Conservation (phyloP, 2,329 filamentous ascomycete genomes). For the Cladosporium sp. region DNA sequence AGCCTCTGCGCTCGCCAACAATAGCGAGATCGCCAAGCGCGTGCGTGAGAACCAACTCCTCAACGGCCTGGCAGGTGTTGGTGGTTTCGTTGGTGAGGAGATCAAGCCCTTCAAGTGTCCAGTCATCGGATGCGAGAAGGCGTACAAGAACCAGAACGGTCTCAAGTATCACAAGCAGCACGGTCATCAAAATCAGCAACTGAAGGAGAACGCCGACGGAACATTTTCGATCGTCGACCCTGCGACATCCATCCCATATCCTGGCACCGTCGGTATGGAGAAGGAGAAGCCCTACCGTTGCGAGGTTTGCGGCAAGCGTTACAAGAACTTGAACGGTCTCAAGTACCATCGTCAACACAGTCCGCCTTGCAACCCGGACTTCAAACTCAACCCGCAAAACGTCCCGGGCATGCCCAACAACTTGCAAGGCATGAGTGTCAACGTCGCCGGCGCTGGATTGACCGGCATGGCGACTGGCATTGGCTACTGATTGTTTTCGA, state of each 20-base stretch:
- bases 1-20: slow-evolving; percentile 61
- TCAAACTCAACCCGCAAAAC: slow-evolving; percentile 46
- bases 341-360: slow-evolving; percentile 80
- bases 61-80: slow-evolving; percentile 46
- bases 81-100: slow-evolving; percentile 65
- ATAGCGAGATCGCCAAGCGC: slow-evolving; percentile 67
- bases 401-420: slow-evolving; percentile 33
- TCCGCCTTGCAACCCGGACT: slow-evolving; percentile 82
- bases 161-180: slow-evolving; percentile 87
- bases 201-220: slow-evolving; percentile 94
- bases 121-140: slow-evolving; percentile 97
- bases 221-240: slow-evolving; percentile 98
- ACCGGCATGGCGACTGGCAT: slow-evolving; percentile 42
- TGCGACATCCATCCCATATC: slow-evolving; percentile 88
- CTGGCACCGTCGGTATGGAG: slow-evolving; percentile 97
- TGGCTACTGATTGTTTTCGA: slow-evolving; percentile 24
- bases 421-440: slow-evolving; percentile 42
- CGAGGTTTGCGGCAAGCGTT: slow-evolving; percentile 93
- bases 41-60: slow-evolving; percentile 61
- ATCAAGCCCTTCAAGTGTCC: slow-evolving; percentile 97
- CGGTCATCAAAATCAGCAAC: slow-evolving; percentile 91
- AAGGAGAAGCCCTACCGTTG: slow-evolving; percentile 99
- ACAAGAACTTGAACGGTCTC: slow-evolving; percentile 97
- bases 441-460: slow-evolving; percentile 50
- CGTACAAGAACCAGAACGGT: slow-evolving; percentile 99